These are phyloP conservation scores for Fusarium denticulatum DNA, from an alignment of 2,329 filamentous ascomycete genomes.

Conservation along the genomic window DNA sequence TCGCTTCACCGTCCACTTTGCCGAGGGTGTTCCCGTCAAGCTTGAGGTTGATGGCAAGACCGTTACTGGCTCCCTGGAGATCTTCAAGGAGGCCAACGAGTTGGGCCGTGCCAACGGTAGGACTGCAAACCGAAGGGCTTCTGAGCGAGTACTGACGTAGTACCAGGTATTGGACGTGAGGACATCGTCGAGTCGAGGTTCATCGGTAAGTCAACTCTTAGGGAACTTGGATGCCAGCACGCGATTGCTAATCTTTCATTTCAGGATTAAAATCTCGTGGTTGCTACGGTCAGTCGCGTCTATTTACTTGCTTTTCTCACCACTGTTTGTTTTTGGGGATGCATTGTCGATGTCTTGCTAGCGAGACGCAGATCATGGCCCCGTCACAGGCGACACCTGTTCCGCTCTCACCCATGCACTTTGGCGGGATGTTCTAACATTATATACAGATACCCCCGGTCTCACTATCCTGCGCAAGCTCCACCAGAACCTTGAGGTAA, in stretches of 20 bases:
- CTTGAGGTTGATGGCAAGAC: conserved; percentile 63
- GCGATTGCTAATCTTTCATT: not conserved
- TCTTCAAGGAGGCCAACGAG: conserved; percentile 66
- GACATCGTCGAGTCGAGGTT: not conserved
- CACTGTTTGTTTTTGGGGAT: not conserved
- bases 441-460: not conserved
- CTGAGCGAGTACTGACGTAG: not conserved
- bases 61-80: conserved; percentile 69
- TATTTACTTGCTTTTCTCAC: not conserved
- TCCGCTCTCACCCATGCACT: not conserved
- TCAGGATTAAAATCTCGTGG: not conserved
- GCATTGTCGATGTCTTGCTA: not conserved
- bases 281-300: not conserved
- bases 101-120: conserved; percentile 55
- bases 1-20: conserved; percentile 72
- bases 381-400: not conserved
- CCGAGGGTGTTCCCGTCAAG: conserved; percentile 74
- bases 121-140: not conserved
- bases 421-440: not conserved
- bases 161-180: not conserved
- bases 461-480: not conserved
- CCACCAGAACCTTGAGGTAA: not conserved
- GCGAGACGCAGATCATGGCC: not conserved
- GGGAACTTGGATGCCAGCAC: too few species aligned
- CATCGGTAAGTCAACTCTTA: not conserved